phyloP scores from a whole-genome alignment of 2,329 filamentous ascomycete species.

The Hortaea sp. region DNA sequence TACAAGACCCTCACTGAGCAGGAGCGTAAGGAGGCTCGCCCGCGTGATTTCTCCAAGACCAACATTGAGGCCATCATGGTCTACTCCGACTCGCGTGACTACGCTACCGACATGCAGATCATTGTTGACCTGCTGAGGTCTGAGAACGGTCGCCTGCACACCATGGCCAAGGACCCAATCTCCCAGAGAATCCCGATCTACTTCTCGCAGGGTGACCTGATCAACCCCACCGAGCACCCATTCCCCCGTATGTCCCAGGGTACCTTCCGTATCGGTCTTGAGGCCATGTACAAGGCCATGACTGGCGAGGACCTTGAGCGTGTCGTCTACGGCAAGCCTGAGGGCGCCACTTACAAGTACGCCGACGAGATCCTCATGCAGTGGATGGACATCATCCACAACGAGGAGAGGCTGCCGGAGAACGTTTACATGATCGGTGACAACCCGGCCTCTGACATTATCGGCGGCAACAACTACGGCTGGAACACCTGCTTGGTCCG shows the following conservation, averaged over 20 bases:
- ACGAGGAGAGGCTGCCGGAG: constrained; percentile 56
- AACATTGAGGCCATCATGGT: constrained; percentile 68
- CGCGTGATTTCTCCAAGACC: constrained; percentile 60
- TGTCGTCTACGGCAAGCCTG: constrained; percentile 67
- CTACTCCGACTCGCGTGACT: constrained; percentile 65
- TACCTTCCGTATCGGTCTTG: constrained; percentile 63
- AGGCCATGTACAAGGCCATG: constrained; percentile 62
- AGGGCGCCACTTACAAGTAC: constrained; percentile 67
- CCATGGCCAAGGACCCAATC: constrained; percentile 55
- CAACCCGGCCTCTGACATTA: constrained; percentile 64
- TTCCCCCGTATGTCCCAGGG: constrained; percentile 62
- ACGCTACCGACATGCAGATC: constrained; percentile 66
- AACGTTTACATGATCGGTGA: constrained; percentile 72
- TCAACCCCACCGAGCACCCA: constrained; percentile 46
- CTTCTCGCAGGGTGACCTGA: constrained; percentile 56
- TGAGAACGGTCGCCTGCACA: constrained; percentile 56
- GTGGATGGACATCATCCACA: constrained; percentile 70
- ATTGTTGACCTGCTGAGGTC: constrained; percentile 63
- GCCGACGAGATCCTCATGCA: constrained; percentile 61
- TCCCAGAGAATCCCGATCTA: constrained; percentile 62
- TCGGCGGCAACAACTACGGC: constrained; percentile 70
- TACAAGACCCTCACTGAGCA: constrained; percentile 58
- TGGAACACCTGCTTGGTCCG: constrained; percentile 74
- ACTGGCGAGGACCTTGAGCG: constrained; percentile 63
- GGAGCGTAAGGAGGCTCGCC: constrained; percentile 56